Base-by-base conservation (phyloP, 2,329 filamentous ascomycete genomes). In the Fusarium concolor region DNA sequence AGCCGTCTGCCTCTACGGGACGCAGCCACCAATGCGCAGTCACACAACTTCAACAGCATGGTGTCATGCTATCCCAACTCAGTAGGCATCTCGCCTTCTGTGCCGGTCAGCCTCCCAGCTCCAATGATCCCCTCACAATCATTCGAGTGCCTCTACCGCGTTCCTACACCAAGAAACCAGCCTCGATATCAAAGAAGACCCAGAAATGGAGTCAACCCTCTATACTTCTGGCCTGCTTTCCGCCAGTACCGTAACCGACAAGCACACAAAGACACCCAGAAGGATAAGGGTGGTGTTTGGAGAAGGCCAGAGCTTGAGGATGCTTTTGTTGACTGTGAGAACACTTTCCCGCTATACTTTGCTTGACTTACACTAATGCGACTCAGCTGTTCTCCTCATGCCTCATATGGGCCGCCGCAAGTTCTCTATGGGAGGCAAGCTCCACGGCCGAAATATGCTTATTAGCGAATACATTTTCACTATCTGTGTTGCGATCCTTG, bases 401-500 rank as follows among this genome's bases (percentile, higher is more conserved):
- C 89, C 89, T 43, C 84, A 86, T 68, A 89, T 91, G 84, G 88
- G 88, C 31, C 83, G 88, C 50, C 85, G 87, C 72, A 91, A 91
- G 79, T 89, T 88, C 74, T 88, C 85, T 60, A 89, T 89, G 79
- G 84, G 85, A 65, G 85, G 86, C 35, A 86, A 88, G 74, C 85
- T 87, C 38, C 87, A 89, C 70, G 89, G 89, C 6, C 86, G 89
- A 47, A 92, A 92, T 78, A 90, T 90, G 85, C 82, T 92, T 56
- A 90, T 92, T 72, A 86, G 85, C 72, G 87, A 90, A 76, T 91
- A 91, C 77, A 84, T 91, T 43, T 90, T 80, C 57, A 75, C 76
- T 50, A 77, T 81, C 54, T 80, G 79, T 43, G 72, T 81, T 52
- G 77, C 76, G 5, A 33, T 81, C 10, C 74, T 81, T 5, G 79